Evolutionary conservation across 2,329 filamentous ascomycete genomes (phyloP), one percentile per base, ranked within the genome.

Genomic region (Nannizzia gypsea): DNA sequence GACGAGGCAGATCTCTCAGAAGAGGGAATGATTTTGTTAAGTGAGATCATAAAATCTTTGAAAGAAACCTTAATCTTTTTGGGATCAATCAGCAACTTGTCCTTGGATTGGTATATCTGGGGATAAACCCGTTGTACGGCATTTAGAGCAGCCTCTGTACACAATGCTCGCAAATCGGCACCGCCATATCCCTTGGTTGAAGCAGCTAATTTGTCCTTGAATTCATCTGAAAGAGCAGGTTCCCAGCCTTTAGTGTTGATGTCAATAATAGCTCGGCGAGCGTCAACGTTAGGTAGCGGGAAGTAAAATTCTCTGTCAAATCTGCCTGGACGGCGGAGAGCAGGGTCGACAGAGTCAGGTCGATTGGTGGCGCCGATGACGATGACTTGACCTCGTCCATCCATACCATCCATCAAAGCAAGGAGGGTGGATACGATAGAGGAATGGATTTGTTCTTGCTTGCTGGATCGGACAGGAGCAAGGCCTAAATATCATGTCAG

Each of bases 291-390:
- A 0, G 93, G 93, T 34, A 99, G 78, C 0, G 93, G 91, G 70
- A 99, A 99, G 76, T 97, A 97, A 68, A 99, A 99, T 72, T 99
- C 95, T 72, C 93, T 82, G 71, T 99, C 93, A 69, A 99, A 99
- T 57, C 93, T 87, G 48, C 93, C 93, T 77, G 96, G 97, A 75
- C 93, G 92, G 78, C 93, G 90, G 61, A 99, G 87, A 61, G 93
- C 93, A 65, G 93, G 93, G 69, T 99, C 93, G 72, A 99, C 96
- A 1, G 93, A 97, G 83, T 97, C 97, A 67, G 93, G 93, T 66
- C 93, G 85, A 83, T 99, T 99, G 68, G 93, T 95, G n/a, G 93
- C 93, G 65, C 93, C 93, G 68, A 99, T 97, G 38, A 99, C 91
- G 70, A 99, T 95, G 62, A 99, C 93, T 73, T 99, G 93, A 31